Conservation (phyloP, 179 eudicot genomes). For the Carnegiea gigantea region DNA sequence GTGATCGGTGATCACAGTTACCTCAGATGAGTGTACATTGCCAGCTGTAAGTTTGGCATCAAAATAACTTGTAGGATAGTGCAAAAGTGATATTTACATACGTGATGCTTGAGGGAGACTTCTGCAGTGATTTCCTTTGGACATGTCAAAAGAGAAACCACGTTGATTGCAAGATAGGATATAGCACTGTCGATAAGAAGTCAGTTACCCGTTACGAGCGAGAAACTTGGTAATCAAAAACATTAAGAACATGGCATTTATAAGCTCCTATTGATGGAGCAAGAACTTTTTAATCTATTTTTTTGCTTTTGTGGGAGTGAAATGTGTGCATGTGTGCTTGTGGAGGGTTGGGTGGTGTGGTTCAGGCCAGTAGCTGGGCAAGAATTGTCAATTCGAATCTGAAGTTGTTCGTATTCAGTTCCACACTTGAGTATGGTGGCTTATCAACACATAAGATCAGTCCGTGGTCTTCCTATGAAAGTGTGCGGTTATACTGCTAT, state of each 20-base stretch:
- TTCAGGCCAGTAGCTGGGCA: not conserved
- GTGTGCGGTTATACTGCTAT: not conserved
- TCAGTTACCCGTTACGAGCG: not conserved
- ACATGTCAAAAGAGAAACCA: not conserved
- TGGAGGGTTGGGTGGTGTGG: not conserved
- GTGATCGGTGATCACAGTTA: not conserved
- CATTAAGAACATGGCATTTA: not conserved
- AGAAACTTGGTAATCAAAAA: not conserved
- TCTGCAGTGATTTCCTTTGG: not conserved
- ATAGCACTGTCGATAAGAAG: not conserved
- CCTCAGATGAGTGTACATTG: not conserved
- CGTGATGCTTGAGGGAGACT: not conserved
- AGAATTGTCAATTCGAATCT: not conserved
- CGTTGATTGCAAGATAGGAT: not conserved
- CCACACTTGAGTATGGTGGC: not conserved
- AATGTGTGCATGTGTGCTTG: not conserved
- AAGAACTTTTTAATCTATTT: not conserved
- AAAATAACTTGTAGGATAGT: no score
- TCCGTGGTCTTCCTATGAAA: not conserved
- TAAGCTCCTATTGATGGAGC: not conserved
- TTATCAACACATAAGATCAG: not conserved
- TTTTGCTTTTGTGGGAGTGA: not conserved
- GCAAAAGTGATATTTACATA: not conserved
- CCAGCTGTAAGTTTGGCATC: no score
- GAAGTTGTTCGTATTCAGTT: not conserved